Base-by-base conservation (phyloP, 2,329 filamentous ascomycete genomes). In the Tolypocladium ophioglossoides region DNA sequence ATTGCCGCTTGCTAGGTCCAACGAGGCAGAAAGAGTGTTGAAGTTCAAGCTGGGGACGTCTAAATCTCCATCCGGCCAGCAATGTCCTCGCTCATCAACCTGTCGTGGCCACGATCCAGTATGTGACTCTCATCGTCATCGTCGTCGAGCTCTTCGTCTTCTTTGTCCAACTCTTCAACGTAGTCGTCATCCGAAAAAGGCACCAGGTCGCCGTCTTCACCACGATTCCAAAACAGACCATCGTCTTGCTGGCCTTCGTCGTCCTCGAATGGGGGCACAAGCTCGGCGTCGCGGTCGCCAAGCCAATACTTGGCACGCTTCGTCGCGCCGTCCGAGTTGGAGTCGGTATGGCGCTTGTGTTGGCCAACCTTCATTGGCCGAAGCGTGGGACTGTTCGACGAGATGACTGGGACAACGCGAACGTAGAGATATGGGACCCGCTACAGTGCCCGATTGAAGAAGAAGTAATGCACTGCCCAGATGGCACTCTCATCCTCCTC, bases 401-500 rank as follows among this genome's bases (percentile, higher is more conserved):
- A 87, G 64, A 87, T 84, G 61, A 86, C 86, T 55, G 83, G 92
- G 48, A 96, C 83, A n/a, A 89, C 91, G 57, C 92, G 86, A 48
- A 96, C 82, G 65, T 96, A 95, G 48, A 99, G 75, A 68, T 99
- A 99, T 57, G 90, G 91, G 20, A 99, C 92, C 44, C 94, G 84
- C 75, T 97, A 97, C 66, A 86, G 80, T 30, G 85, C 78, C 64
- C 92, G 92, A 76, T 95, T 96, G 79, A 96, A 97, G 70, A 97
- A 95, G 75, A 99, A 96, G 71, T 95, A 96, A 69, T 97, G 91
- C 58, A 91, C 79, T 51, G 89, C 91, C 92, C 92, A 99, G 58
- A 99, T 91, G 11, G 91, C 87, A 57, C 89, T 89, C 65, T 96
- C 91, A 57, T 95, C 91, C 58, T 91, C 91, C 62, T 91, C 87